Evolutionary conservation across 2,329 filamentous ascomycete genomes (phyloP).

Genomic region (Lecanicillium sp.): DNA sequence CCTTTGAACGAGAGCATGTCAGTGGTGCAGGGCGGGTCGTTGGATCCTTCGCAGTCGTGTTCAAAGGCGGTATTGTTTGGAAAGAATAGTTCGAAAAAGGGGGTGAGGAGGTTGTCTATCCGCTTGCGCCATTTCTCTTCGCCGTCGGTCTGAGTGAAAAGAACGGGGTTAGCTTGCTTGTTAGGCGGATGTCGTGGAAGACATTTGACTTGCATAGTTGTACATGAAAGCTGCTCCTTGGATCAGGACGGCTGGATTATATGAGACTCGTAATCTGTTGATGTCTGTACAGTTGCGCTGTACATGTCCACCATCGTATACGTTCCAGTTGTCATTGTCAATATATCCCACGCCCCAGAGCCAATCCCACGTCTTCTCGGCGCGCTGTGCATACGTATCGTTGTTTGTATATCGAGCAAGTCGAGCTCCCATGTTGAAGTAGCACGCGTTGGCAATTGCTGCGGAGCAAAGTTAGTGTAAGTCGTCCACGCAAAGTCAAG

Average conservation of each 20-base stretch:
- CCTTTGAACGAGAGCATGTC: constrained; percentile 54
- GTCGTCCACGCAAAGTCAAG: too few species aligned
- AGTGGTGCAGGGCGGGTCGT: constrained; percentile 37
- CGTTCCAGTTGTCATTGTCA: constrained; percentile 43
- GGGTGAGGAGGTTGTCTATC: constrained; percentile 26
- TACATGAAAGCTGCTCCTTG: constrained; percentile 52
- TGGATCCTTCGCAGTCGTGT: constrained; percentile 40
- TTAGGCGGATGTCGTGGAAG: not conserved
- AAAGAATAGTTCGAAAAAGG: constrained; percentile 39
- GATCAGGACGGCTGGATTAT: constrained; percentile 44
- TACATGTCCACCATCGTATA: constrained; percentile 49
- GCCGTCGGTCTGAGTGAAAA: constrained; percentile 16
- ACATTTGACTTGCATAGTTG: constrained; percentile 30
- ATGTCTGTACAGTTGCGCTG: constrained; percentile 42
- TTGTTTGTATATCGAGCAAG: constrained; percentile 54
- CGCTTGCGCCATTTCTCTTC: constrained; percentile 41
- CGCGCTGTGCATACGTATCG: constrained; percentile 46
- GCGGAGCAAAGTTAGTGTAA: not conserved
- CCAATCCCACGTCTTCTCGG: constrained; percentile 50
- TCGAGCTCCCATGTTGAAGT: constrained; percentile 46
- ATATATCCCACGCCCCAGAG: constrained; percentile 39
- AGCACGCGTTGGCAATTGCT: constrained; percentile 37
- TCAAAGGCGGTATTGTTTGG: constrained; percentile 51
- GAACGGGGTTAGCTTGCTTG: too few species aligned
- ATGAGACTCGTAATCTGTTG: constrained; percentile 46